Conservation (phyloP, 1,284 basidiomycete genomes). For the Gymnopus androsaceus region DNA sequence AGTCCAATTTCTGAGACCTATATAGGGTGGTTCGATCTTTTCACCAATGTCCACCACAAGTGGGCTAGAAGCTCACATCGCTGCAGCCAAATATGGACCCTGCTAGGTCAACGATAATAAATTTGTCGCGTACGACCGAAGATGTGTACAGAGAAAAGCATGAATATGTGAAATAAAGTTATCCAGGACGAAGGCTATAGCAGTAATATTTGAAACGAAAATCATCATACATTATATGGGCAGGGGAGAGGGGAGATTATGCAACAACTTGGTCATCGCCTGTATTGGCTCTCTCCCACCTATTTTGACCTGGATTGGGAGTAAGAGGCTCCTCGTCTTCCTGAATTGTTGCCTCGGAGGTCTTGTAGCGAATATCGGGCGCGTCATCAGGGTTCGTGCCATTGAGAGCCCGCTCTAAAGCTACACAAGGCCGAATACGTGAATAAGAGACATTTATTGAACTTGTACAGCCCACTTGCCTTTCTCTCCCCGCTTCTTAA, state of each 20-base stretch:
- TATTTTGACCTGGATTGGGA: slow-evolving; percentile 38
- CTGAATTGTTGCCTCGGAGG: slow-evolving; percentile 48
- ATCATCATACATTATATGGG: slow-evolving; percentile 2
- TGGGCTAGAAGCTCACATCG: slow-evolving; percentile 31
- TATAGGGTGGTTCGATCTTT: slow-evolving; percentile 27
- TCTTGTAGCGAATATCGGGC: slow-evolving; percentile 35
- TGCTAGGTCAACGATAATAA: background rate
- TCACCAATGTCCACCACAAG: slow-evolving; percentile 32
- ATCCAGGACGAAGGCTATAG: too few species aligned
- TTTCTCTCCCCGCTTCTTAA: slow-evolving; percentile 87
- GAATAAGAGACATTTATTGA: background rate
- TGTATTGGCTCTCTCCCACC: slow-evolving; percentile 18
- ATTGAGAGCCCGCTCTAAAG: slow-evolving; percentile 73
- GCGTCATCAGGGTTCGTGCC: slow-evolving; percentile 40
- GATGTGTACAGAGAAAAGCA: slow-evolving; percentile 1
- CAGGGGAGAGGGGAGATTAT: too few species aligned
- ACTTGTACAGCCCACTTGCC: slow-evolving; percentile 30
- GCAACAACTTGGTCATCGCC: slow-evolving; percentile 10
- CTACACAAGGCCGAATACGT: slow-evolving; percentile 31
- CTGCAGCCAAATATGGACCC: slow-evolving; percentile 24
- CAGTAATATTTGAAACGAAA: slow-evolving; percentile 1
- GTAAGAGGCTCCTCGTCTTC: slow-evolving; percentile 54
- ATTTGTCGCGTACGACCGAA: background rate
- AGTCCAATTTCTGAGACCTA: background rate
- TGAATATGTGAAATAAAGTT: background rate